These are phyloP conservation scores for Beauveria sp. DNA, from an alignment of 2,329 filamentous ascomycete genomes.

Conservation along the genomic window DNA sequence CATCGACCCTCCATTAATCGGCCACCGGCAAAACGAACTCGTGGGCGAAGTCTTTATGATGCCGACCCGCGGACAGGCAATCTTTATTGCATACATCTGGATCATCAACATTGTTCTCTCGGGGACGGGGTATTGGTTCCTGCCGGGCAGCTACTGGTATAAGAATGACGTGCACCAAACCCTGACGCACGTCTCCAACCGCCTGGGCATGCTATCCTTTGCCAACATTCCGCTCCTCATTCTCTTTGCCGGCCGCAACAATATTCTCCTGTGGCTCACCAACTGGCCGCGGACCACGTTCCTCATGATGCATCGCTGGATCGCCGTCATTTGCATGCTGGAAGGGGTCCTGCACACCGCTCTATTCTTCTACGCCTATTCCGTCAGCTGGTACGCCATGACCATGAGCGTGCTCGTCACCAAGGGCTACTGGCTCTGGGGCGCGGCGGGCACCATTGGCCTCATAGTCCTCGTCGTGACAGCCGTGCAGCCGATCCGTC, in stretches of 20 bases:
- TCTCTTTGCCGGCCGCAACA: slow-evolving; percentile 36
- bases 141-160: slow-evolving; percentile 22
- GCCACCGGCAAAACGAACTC: slow-evolving; percentile 13
- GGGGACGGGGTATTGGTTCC: slow-evolving; percentile 19
- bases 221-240: slow-evolving; percentile 31
- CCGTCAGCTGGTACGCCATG: slow-evolving; percentile 11
- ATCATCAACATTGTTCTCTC: slow-evolving; percentile 27
- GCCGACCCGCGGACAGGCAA: slow-evolving; percentile 30
- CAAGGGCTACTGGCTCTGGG: slow-evolving; percentile 31
- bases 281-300: slow-evolving; percentile 40
- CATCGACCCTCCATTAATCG: slow-evolving; percentile 16
- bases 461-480: slow-evolving; percentile 22
- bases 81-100: slow-evolving; percentile 30
- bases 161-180: slow-evolving; percentile 19
- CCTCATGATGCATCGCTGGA: slow-evolving; percentile 40
- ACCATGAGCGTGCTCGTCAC: slow-evolving; percentile 3
- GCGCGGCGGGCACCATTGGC: slow-evolving; percentile 29
- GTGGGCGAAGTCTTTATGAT: slow-evolving; percentile 13
- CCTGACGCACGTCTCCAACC: slow-evolving; percentile 25
- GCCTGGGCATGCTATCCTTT: slow-evolving; percentile 30
- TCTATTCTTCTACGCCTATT: slow-evolving; percentile 26
- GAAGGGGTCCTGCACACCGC: slow-evolving; percentile 36
- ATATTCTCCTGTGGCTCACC: slow-evolving; percentile 35
- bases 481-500: slow-evolving; percentile 28
- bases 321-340: slow-evolving; percentile 32